These are phyloP conservation scores for Abortiporus biennis DNA, from an alignment of 1,284 basidiomycete species.

Conservation along the genomic window DNA sequence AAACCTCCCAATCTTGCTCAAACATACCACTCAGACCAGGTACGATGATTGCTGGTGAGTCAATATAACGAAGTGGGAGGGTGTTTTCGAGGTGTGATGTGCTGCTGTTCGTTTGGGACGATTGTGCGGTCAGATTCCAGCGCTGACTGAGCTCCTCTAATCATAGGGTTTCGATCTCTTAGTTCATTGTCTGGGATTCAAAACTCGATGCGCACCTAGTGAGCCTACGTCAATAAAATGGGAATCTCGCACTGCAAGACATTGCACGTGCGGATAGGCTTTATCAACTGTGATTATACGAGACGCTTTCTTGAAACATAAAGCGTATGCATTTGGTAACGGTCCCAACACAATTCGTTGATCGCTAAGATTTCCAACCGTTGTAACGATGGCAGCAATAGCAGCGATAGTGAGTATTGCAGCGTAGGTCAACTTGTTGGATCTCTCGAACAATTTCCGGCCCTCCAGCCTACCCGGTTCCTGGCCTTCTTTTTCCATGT, in stretches of 20 bases:
- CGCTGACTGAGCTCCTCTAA: conserved; percentile 2
- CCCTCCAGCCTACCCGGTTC: too few relatives aligned
- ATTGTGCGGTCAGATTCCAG: conserved; percentile 1
- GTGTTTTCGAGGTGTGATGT: conserved; percentile 12
- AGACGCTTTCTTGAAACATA: conserved; percentile 48
- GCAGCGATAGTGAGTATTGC: too few relatives aligned
- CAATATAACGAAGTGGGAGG: conserved; percentile 40
- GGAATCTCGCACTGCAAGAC: conserved; percentile 47
- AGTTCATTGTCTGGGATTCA: conserved; percentile 11
- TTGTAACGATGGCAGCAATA: too few relatives aligned
- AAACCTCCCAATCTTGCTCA: conserved; percentile 1
- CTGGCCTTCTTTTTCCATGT: too few relatives aligned
- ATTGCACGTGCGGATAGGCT: conserved; percentile 42
- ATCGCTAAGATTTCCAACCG: too few relatives aligned
- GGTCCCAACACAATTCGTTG: too few relatives aligned
- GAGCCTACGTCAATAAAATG: conserved; percentile 49
- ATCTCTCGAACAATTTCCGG: too few relatives aligned
- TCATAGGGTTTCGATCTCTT: conserved; percentile 2
- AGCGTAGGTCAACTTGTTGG: too few relatives aligned
- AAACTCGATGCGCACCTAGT: conserved; percentile 39
- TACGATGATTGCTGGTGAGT: conserved; percentile 50
- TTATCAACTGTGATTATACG: conserved; percentile 57
- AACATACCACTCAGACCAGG: conserved; percentile 59
- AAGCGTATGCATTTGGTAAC: conserved; percentile 37
- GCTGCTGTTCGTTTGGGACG: conserved; percentile 39